phyloP scores from a whole-genome alignment of 192 early-diverging fungal genomes.

The Jimgerdemannia lactiflua region DNA sequence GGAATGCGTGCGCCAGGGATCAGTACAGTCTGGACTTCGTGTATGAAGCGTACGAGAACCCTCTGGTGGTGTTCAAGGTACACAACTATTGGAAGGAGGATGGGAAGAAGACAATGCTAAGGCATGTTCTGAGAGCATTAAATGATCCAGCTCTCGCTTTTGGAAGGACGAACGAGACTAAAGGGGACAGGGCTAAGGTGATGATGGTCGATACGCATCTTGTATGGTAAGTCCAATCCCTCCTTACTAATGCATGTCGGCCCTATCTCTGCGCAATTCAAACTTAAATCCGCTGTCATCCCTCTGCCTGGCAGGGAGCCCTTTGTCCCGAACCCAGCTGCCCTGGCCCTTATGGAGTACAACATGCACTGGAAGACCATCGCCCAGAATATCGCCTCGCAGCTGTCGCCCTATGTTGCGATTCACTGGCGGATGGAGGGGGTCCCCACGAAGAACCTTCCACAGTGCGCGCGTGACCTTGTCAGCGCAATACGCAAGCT shows the following conservation, averaged over 20 bases:
- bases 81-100: neutral
- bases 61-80: neutral
- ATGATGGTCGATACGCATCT: neutral
- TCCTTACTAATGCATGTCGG: neutral
- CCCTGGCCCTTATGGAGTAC: neutral
- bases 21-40: neutral
- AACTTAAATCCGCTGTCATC: neutral
- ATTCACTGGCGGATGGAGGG: slow-evolving; percentile 15
- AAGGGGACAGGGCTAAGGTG: neutral
- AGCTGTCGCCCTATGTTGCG: slow-evolving; percentile 7
- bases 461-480: neutral
- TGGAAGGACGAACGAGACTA: neutral
- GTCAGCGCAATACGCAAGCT: neutral
- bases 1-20: neutral
- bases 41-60: neutral
- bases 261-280: neutral
- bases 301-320: neutral
- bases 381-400: neutral
- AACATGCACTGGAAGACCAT: neutral
- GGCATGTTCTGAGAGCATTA: neutral
- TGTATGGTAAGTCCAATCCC: neutral
- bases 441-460: neutral
- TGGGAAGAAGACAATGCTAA: neutral
- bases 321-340: neutral
- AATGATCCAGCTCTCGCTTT: neutral